These are phyloP conservation scores for Solanum appendiculatum DNA, from an alignment of 257 asterid genomes.

Conservation along the genomic window DNA sequence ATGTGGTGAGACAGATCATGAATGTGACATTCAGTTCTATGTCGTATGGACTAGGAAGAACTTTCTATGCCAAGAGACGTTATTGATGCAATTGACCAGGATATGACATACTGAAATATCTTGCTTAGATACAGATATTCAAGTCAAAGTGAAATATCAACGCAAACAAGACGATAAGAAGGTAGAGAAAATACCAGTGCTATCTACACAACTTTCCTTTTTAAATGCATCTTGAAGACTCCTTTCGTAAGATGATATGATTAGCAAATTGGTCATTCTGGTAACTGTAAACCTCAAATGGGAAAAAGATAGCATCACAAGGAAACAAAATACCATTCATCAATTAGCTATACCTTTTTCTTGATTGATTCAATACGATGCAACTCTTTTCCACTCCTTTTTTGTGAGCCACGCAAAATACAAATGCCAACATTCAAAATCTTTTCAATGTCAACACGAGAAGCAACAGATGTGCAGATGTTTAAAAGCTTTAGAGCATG, in stretches of 20 bases:
- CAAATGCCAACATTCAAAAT: slow-evolving; percentile 36
- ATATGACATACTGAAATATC: neutral
- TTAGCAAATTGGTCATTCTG: neutral
- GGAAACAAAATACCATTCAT: neutral
- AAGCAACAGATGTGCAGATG: slow-evolving; percentile 32
- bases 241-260: neutral
- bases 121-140: neutral
- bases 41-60: neutral
- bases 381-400: slow-evolving; percentile 32
- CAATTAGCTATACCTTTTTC: slow-evolving; percentile 44
- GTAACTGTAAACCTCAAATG: neutral
- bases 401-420: slow-evolving; percentile 45
- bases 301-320: neutral
- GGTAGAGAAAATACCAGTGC: neutral
- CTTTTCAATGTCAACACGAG: slow-evolving; percentile 35
- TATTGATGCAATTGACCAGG: neutral
- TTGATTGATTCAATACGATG: slow-evolving; percentile 34
- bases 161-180: neutral
- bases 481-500: slow-evolving; percentile 37
- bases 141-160: neutral
- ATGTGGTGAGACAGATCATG: neutral
- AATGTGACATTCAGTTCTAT: neutral
- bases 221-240: neutral
- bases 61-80: neutral
- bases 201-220: neutral